These are phyloP conservation scores for Cadophora malorum DNA, from an alignment of 2,329 filamentous ascomycete species.

Conservation along the genomic window DNA sequence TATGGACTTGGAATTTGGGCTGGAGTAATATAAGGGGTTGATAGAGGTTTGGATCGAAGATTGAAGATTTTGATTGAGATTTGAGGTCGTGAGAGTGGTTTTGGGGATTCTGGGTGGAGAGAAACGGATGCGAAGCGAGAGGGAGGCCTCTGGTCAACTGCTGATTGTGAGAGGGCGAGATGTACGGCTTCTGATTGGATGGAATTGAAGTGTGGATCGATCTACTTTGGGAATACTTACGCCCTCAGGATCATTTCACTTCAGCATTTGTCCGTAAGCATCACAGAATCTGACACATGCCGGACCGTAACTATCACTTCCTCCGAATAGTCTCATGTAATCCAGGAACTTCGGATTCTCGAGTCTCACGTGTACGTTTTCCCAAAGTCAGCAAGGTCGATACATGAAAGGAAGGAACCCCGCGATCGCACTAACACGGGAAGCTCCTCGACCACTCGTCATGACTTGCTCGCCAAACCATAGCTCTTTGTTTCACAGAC, in stretches of 20 bases:
- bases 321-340: neutral
- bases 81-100: neutral
- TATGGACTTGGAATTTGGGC: neutral
- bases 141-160: neutral
- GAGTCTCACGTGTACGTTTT: conserved; percentile 9
- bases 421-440: conserved; percentile 26
- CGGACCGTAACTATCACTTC: neutral
- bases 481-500: neutral
- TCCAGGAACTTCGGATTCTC: neutral
- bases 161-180: neutral
- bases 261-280: no score
- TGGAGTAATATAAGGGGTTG: neutral
- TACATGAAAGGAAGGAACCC: conserved; percentile 9
- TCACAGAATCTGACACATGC: neutral
- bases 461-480: conserved; percentile 12
- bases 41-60: neutral
- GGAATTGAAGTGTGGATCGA: neutral
- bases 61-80: neutral
- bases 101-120: neutral
- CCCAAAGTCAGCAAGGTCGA: conserved; percentile 2
- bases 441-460: conserved; percentile 23
- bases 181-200: conserved; percentile 10
- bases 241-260: neutral
- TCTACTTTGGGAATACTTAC: neutral
- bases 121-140: neutral